Evolutionary conservation across 73 alveolate species (phyloP).

Genomic region (Tetrahymena borealis): DNA sequence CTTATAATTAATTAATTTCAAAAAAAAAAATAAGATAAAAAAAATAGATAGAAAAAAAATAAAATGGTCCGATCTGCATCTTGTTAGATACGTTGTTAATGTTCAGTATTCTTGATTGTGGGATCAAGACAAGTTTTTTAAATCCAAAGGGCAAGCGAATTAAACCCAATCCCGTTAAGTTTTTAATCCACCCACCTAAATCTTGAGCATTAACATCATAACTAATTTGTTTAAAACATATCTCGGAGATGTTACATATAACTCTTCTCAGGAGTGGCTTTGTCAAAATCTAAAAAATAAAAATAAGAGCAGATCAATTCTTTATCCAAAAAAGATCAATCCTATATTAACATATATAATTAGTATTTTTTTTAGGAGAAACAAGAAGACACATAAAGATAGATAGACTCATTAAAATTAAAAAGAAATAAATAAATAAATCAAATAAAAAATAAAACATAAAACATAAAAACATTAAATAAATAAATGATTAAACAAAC

Average conservation of each 20-base stretch:
- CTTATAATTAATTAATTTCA: background rate
- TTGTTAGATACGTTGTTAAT: background rate
- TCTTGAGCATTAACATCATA: background rate
- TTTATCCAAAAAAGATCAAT: background rate
- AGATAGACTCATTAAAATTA: background rate
- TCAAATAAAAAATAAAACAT: background rate
- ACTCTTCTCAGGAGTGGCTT: background rate
- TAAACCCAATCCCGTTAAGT: background rate
- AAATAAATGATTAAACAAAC: background rate
- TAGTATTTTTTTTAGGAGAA: background rate
- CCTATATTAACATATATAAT: background rate
- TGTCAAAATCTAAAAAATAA: background rate
- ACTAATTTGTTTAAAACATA: background rate
- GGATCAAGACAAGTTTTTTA: background rate
- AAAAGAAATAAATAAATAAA: background rate
- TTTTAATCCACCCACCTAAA: background rate
- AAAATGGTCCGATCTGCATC: background rate
- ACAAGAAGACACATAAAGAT: background rate
- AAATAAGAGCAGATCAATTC: background rate
- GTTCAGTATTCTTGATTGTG: background rate
- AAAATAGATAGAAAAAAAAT: background rate
- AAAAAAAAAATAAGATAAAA: background rate
- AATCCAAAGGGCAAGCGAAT: slow-evolving; percentile 2
- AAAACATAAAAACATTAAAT: background rate
- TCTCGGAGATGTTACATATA: background rate